Base-by-base conservation (phyloP, 2,329 filamentous ascomycete genomes). In the Fusarium verrucosum region DNA sequence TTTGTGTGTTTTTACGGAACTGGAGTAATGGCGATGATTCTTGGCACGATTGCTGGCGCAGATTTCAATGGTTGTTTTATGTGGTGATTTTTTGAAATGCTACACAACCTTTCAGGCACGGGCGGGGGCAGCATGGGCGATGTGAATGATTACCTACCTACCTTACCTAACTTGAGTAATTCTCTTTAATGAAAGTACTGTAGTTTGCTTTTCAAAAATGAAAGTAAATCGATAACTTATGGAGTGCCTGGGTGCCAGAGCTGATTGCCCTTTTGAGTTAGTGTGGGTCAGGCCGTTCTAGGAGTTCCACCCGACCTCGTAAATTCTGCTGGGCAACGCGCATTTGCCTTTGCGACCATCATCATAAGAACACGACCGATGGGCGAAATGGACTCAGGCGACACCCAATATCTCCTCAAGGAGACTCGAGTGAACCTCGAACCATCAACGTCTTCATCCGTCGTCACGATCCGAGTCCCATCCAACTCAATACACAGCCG, bases 381-480 rank as follows among this genome's bases (percentile, higher is more conserved):
- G 83, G 81, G 83, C 82, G 86, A 82, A 75, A 92, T 92, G 89
- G 86, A 85, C 73, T 81, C 82, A 71, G 77, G 81, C 73, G 84
- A 85, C 73, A 83, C 85, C 68, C 84, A 85, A 66, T 89, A 86
- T 78, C 83, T 92, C 78, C 95, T 91, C 83, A 94, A 93, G 82
- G 92, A 96, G 84, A 92, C 91, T 76, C 89, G 91, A 76, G 82
- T 96, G 78, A 92, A 92, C 77, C 85, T 95, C 71, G 91, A 95
- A 78, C 87, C 89, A 66, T 84, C 87, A 61, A 89, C 86, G 70
- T 82, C 85, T 67, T 86, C 86, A 71, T 90, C 89, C 58, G 85
- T 89, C 72, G 85, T 93, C 74, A 87, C 88, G 71, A 87, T 94
- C 73, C 83, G 86, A 72, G 85, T 92, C 68, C 86, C 88, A 66